These are phyloP conservation scores for Hibiscus syriacus DNA, from an alignment of 345 rosid genomes.

Conservation along the genomic window DNA sequence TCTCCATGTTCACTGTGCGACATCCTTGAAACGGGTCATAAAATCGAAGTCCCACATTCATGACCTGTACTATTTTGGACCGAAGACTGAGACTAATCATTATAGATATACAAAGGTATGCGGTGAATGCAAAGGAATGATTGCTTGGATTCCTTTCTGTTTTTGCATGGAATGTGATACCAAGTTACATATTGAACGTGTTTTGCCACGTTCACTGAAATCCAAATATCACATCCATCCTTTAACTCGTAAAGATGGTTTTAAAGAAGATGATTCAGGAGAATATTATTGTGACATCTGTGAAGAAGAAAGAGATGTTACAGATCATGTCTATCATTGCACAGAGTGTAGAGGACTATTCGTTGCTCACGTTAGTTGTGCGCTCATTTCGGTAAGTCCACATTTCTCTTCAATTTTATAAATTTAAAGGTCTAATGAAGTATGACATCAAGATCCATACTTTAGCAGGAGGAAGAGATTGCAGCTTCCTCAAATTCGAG, in stretches of 20 bases:
- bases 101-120: neutral
- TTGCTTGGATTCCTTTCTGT: neutral
- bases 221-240: neutral
- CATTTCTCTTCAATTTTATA: too few relatives aligned
- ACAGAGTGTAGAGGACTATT: neutral
- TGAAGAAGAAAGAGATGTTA: neutral
- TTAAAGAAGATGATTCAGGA: neutral
- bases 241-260: neutral
- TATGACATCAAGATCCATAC: too few relatives aligned
- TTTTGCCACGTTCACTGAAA: neutral
- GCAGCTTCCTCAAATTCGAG: too few relatives aligned
- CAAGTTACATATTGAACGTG: neutral
- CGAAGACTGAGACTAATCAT: fast-evolving
- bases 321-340: neutral
- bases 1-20: neutral
- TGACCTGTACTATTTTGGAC: neutral
- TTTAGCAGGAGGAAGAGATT: too few relatives aligned
- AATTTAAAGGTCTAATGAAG: too few relatives aligned
- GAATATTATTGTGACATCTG: neutral
- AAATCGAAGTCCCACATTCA: neutral
- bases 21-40: neutral
- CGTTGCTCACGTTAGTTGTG: neutral
- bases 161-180: neutral
- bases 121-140: neutral
- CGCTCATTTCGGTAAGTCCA: neutral